These are phyloP conservation scores for Mortierella alpina DNA, from an alignment of 192 early-diverging fungal species.

Conservation along the genomic window DNA sequence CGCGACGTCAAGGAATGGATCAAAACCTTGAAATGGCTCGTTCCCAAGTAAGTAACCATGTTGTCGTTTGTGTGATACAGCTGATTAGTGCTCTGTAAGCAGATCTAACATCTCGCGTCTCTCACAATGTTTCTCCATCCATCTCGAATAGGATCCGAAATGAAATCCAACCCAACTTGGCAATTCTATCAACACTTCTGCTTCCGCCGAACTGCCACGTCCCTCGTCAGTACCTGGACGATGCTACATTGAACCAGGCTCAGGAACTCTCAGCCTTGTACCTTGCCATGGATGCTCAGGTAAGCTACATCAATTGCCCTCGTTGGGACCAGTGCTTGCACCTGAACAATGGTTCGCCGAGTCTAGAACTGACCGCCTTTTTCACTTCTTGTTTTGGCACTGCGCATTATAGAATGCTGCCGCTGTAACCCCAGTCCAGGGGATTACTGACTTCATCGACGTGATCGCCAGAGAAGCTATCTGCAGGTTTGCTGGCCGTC, in stretches of 20 bases:
- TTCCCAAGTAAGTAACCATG: constrained; percentile 31
- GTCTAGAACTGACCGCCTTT: not conserved
- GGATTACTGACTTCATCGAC: constrained; percentile 25
- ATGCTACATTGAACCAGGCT: constrained; percentile 36
- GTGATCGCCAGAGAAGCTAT: constrained; percentile 16
- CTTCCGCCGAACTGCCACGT: not conserved
- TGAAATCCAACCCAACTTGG: constrained; percentile 41
- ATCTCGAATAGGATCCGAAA: constrained; percentile 41
- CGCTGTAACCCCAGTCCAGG: constrained; percentile 30
- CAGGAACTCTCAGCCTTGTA: constrained; percentile 24
- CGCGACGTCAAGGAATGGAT: constrained; percentile 36
- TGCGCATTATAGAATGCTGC: constrained; percentile 22
- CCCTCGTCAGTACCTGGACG: constrained; percentile 37
- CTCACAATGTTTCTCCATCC: not conserved
- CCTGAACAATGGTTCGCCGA: not conserved
- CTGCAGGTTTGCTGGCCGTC: constrained; percentile 11
- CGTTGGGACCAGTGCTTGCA: not conserved
- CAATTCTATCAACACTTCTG: constrained; percentile 6
- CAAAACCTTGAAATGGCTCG: constrained; percentile 38
- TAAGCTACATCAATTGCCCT: not conserved
- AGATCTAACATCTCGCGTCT: not conserved
- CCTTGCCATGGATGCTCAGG: constrained; percentile 41
- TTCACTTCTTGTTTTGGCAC: not conserved
- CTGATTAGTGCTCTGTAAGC: not conserved
- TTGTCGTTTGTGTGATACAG: not conserved